phyloP scores from a whole-genome alignment of 768 basidiomycete genomes.

The Boletus eberwhitei region DNA sequence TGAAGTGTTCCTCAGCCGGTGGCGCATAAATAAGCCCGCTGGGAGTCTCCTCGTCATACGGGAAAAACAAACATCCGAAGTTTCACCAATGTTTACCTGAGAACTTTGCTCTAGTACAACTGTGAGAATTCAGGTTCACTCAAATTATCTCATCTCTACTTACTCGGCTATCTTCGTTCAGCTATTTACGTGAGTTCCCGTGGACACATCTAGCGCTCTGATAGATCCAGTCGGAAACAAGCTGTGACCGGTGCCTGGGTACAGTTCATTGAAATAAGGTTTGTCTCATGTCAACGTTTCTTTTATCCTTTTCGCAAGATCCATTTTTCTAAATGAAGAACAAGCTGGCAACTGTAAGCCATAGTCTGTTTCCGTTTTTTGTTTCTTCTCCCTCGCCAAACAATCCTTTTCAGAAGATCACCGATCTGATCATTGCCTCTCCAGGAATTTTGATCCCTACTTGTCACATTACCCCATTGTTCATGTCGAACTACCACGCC shows the following conservation, averaged over 20 bases:
- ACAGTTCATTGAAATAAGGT: conserved; percentile 25
- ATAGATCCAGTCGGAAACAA: conserved; percentile 6
- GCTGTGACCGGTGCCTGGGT: conserved; percentile 24
- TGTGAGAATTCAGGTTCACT: conserved; percentile 23
- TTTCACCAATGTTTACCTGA: conserved; percentile 14
- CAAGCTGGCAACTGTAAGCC: conserved; percentile 7
- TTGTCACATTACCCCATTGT: conserved; percentile 16
- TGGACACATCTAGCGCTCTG: conserved; percentile 15
- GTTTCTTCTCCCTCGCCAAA: conserved; percentile 18
- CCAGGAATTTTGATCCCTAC: conserved; percentile 10
- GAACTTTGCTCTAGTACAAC: neutral
- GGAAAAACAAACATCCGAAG: conserved; percentile 16
- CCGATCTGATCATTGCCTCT: conserved; percentile 20
- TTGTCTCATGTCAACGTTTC: conserved; percentile 30
- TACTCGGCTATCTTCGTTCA: conserved; percentile 14
- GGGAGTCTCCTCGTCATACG: conserved; percentile 1
- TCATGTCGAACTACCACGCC: conserved; percentile 17
- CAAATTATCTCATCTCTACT: conserved; percentile 10
- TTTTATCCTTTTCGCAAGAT: conserved; percentile 26
- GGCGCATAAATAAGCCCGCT: conserved; percentile 13
- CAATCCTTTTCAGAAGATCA: conserved; percentile 14
- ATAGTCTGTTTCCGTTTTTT: conserved; percentile 11
- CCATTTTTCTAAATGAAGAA: conserved; percentile 21
- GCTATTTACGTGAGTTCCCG: conserved; percentile 13
- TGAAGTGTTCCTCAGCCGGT: neutral